Conservation (phyloP, 2,329 filamentous ascomycete species). For the Arthrobotrys sphaeroides region DNA sequence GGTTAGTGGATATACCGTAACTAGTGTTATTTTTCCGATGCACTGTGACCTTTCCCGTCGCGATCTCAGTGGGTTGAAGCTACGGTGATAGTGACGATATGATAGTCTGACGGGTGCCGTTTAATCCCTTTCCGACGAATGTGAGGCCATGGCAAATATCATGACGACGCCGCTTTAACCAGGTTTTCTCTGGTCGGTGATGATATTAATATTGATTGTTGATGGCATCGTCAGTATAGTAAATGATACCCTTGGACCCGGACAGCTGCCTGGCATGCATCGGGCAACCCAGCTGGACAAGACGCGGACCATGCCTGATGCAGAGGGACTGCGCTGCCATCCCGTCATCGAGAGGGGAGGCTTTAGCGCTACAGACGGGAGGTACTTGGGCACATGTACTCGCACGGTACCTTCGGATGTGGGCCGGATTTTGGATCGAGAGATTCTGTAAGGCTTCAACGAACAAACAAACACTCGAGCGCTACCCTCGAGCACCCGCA, state of each 20-base stretch:
- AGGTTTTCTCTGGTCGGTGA: neutral
- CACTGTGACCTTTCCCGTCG: neutral
- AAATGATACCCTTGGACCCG: no score
- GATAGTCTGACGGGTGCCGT: neutral
- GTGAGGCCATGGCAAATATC: neutral
- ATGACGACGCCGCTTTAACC: neutral
- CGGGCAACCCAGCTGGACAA: neutral
- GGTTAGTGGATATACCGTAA: neutral
- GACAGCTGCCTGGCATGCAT: conserved; percentile 9
- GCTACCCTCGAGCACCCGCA: no score
- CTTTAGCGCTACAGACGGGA: neutral
- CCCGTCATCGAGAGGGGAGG: neutral
- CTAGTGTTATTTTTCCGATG: conserved; percentile 2
- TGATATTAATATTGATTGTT: neutral
- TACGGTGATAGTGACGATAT: conserved; percentile 12
- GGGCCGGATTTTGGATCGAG: neutral
- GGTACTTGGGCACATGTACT: conserved; percentile 1
- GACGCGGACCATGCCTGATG: neutral
- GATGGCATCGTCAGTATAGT: conserved; percentile 6
- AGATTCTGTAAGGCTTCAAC: neutral
- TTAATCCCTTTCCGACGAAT: neutral
- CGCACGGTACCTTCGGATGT: neutral
- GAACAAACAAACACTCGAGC: no score
- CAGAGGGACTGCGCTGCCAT: neutral
- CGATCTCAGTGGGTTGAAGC: neutral